Base-by-base conservation (phyloP, 2,329 filamentous ascomycete species). In the Venturia effusa region DNA sequence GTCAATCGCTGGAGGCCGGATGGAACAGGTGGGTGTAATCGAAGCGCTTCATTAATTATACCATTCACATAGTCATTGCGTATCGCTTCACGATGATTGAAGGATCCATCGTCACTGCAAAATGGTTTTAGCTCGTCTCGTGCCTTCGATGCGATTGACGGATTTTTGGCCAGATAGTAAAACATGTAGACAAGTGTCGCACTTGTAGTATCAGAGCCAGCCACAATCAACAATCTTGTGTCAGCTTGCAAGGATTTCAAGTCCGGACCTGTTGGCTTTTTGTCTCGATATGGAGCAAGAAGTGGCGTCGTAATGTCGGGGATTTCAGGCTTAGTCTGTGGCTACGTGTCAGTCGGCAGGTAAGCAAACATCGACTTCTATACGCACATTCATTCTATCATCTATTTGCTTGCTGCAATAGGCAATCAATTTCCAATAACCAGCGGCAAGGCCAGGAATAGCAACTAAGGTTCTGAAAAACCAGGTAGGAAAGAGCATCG, bases 281-380 rank as follows among this genome's bases (percentile, higher is more conserved):
- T 30, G 1, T 76, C 75, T 68, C 82, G 75, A 68, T 76, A 75
- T 61, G 79, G 75, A 64, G 78, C 73, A 51, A 79, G 69, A 5
- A 79, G 72, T 71, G 60, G 60, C 19, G 60, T 45, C 60, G 19
- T 19, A 22, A 61, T 24, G 22, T 61, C 60, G 3, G 30, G 22
- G 11, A 34, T 34, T 13, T 41, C 30, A 17, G 60, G 60, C 32
- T 61, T 48, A n/a, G 22, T 34, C 41, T 60, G 34, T 22, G 51
- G 5, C 2, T 4, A 17, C 19, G 1, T 17, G 10, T 55, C 17
- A 55, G 27, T 34, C 34, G 34, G 5, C 11, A 6, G 34, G 34
- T 11, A 37, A 37, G 6, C 34, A 37, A 37, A n/a, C 15, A 19
- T 2, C 2, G 41, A 4, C 19, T 45, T 22, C 8, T 45, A 6